Conservation (phyloP, 192 early-diverging fungal species). For the Rhizoclosmatium globosum region DNA sequence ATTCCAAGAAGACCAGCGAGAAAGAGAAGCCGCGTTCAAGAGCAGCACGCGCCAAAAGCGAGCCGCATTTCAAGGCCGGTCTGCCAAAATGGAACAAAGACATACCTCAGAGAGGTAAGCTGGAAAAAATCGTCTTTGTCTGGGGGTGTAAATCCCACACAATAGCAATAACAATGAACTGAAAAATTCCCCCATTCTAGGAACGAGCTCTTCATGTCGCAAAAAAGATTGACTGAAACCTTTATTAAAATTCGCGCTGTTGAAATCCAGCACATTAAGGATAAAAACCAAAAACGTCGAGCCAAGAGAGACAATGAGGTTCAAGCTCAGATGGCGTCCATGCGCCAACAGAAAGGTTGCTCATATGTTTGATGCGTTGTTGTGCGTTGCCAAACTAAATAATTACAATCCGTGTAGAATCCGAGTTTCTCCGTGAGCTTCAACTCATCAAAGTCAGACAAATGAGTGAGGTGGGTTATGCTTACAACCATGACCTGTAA, state of each 20-base stretch:
- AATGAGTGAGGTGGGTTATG: slow-evolving; percentile 20
- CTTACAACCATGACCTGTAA: neutral
- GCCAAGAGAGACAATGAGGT: slow-evolving; percentile 28
- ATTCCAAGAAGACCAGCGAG: slow-evolving; percentile 31
- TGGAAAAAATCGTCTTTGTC: neutral
- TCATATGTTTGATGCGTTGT: too few species aligned
- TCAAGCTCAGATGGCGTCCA: slow-evolving; percentile 6
- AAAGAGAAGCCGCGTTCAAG: slow-evolving; percentile 31
- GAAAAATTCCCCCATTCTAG: neutral
- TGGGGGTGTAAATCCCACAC: neutral
- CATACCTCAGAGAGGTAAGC: slow-evolving; percentile 33
- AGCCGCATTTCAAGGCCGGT: slow-evolving; percentile 29
- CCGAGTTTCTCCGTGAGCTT: slow-evolving; percentile 35
- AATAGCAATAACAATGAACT: neutral
- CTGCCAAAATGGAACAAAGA: slow-evolving; percentile 24
- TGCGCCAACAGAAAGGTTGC: slow-evolving; percentile 36
- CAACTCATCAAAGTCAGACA: slow-evolving; percentile 32
- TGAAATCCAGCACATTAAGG: slow-evolving; percentile 26
- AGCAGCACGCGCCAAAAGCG: slow-evolving; percentile 26
- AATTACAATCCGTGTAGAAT: slow-evolving; percentile 7
- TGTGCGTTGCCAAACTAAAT: neutral
- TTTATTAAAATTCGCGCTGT: slow-evolving; percentile 13
- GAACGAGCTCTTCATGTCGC: slow-evolving; percentile 31
- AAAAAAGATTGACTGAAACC: slow-evolving; percentile 23
- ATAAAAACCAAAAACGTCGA: slow-evolving; percentile 17